A percentile compares a stretch with the other conserved stretches of the same genome.
phyloP scores from a whole-genome alignment of 2,329 filamentous ascomycete species.

The Grosmannia penicillata region DNA sequence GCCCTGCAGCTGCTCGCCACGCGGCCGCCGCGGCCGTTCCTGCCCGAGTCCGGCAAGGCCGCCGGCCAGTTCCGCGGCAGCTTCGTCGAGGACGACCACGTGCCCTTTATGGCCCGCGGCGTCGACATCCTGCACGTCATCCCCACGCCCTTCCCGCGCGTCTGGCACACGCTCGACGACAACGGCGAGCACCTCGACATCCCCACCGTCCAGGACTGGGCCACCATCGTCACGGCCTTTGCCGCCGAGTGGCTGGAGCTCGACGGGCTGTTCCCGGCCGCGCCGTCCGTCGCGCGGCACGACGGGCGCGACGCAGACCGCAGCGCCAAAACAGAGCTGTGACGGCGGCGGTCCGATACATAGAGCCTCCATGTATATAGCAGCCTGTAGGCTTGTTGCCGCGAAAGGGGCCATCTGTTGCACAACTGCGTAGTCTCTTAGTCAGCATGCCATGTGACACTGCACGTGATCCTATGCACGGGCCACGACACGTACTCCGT shows the following conservation, averaged over 20 bases:
- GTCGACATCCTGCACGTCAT: slow-evolving; percentile 87
- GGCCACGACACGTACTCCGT: too few relatives aligned
- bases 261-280: slow-evolving; percentile 12
- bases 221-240: slow-evolving; percentile 69
- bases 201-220: slow-evolving; percentile 74
- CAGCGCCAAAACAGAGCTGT: slow-evolving; percentile 11
- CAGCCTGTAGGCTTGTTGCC: too few relatives aligned
- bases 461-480: too few relatives aligned
- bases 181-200: slow-evolving; percentile 74
- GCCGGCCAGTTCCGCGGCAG: slow-evolving; percentile 29
- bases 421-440: too few relatives aligned
- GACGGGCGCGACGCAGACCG: neutral
- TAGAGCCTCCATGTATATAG: too few relatives aligned
- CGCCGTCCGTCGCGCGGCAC: neutral
- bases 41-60: slow-evolving; percentile 47
- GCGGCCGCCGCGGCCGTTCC: slow-evolving; percentile 37
- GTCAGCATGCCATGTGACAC: too few relatives aligned
- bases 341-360: too few relatives aligned
- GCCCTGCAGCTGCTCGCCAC: slow-evolving; percentile 34
- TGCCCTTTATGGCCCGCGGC: slow-evolving; percentile 77
- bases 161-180: slow-evolving; percentile 81
- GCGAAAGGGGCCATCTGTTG: slow-evolving; percentile 7
- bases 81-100: slow-evolving; percentile 70
- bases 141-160: slow-evolving; percentile 61
- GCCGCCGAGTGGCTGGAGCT: slow-evolving; percentile 86